These are phyloP conservation scores for Elsinoe perseae DNA, from an alignment of 2,329 filamentous ascomycete species.

Conservation along the genomic window DNA sequence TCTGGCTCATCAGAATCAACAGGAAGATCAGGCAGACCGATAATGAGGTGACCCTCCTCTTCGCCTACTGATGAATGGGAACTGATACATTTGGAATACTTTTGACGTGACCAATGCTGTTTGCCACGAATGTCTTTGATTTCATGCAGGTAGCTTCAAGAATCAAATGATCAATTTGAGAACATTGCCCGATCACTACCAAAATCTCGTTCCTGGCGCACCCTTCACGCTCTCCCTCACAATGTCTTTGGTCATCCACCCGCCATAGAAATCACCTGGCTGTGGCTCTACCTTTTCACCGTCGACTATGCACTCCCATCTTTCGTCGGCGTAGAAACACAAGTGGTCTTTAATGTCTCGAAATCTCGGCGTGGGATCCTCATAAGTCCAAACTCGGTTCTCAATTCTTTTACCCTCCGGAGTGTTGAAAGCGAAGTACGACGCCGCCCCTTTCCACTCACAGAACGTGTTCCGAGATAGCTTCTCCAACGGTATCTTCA, in stretches of 20 bases:
- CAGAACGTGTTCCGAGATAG: slow-evolving; percentile 45
- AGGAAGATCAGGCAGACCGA: slow-evolving; percentile 28
- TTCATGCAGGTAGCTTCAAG: not conserved
- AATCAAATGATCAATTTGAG: not conserved
- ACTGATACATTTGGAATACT: not conserved
- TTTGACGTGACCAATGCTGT: not conserved
- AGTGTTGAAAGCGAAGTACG: slow-evolving; percentile 47
- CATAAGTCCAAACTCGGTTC: slow-evolving; percentile 54
- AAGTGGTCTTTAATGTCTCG: slow-evolving; percentile 48
- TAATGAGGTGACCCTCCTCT: slow-evolving; percentile 25
- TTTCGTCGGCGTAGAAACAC: slow-evolving; percentile 52
- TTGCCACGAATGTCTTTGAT: not conserved
- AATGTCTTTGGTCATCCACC: slow-evolving; percentile 56
- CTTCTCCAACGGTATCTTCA: slow-evolving; percentile 42
- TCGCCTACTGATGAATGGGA: slow-evolving; percentile 22
- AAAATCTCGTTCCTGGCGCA: slow-evolving; percentile 34
- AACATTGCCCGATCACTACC: slow-evolving; percentile 21
- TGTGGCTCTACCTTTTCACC: slow-evolving; percentile 53
- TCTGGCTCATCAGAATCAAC: slow-evolving; percentile 38
- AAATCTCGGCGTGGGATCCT: slow-evolving; percentile 46
- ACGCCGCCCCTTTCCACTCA: slow-evolving; percentile 56
- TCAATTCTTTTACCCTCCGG: slow-evolving; percentile 37
- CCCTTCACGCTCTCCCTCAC: slow-evolving; percentile 44
- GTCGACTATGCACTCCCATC: slow-evolving; percentile 55
- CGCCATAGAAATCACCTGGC: slow-evolving; percentile 57